These are phyloP conservation scores for Lipomyces starkeyi DNA, from an alignment of 805 yeast species.

Conservation along the genomic window DNA sequence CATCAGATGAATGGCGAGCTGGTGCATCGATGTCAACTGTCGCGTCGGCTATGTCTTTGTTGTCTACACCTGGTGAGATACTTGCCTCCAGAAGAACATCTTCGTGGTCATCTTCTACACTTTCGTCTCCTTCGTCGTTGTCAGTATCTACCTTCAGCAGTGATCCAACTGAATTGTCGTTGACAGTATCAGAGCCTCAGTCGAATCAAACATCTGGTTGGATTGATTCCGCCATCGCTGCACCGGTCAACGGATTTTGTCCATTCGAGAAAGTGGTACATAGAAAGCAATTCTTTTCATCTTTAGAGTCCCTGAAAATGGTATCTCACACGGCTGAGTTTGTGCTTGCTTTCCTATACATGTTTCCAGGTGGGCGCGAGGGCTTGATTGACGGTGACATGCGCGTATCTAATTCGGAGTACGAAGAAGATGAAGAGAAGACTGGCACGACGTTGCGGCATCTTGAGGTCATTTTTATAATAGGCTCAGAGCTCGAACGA, in stretches of 20 bases:
- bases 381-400: neutral
- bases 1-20: constrained; percentile 1
- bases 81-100: neutral
- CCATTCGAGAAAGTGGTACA: neutral
- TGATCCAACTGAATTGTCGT: neutral
- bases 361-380: neutral
- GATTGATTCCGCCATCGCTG: neutral
- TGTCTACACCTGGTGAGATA: neutral
- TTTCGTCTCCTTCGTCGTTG: neutral
- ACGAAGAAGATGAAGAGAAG: constrained; percentile 1
- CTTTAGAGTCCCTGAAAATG: neutral
- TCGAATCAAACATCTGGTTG: neutral
- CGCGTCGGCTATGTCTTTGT: neutral
- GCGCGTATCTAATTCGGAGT: neutral
- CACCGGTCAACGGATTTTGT: neutral
- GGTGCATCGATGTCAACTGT: neutral
- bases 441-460: neutral
- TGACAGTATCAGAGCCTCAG: neutral
- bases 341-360: neutral
- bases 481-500: neutral
- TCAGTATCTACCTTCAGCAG: neutral
- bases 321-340: constrained; percentile 5
- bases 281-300: neutral
- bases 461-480: neutral
- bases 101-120: neutral